Evolutionary conservation across 2,329 filamentous ascomycete genomes (phyloP), one percentile per base, ranked within the genome.

Genomic region (Ophiostoma quercus): DNA sequence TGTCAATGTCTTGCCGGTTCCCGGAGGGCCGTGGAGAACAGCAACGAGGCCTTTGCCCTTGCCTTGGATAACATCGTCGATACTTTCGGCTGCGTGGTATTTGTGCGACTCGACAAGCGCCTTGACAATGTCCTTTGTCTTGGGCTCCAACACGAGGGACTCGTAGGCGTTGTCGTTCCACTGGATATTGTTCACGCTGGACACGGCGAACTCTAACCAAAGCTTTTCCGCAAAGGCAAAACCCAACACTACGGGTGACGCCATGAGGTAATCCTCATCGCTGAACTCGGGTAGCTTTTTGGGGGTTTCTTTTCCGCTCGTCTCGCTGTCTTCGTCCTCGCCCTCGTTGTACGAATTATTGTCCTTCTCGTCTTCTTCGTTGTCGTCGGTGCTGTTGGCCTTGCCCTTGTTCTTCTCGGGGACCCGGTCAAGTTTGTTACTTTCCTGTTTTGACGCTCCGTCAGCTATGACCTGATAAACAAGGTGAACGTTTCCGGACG

Each of bases 181-280:
- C 47, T 88, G 84, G 72, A 97, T 94, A 3, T 96, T 90, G 63
- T 87, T 85, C 72, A 97, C 85, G 0, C 89, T 88, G 0, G 90
- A 91, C 25, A 97, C 89, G 0, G 88, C 89, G 75, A 97, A 92
- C 77, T 97, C 92, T 0, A 96, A 85, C 94, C 93, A 97, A 11
- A 92, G 83, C 79, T 96, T 97, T 79, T 96, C 92, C 0, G 87
- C 88, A 77, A 97, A 96, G 0, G 92, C 87, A 75, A 96, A 97
- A 0, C 93, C 94, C 1, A 96, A 84, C 0, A 96, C 91, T 0
- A 96, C 88, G 0, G 93, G 90, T 1, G 91, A 94, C 1, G 92
- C 89, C 67, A 96, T 89, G 6, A 97, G 82, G 32, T 95, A 89
- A 74, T 97, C 91, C 72, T 96, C 92, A 67, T 95, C 91, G 0